Base-by-base conservation (phyloP, 176 grass and related monocot genomes). In the Aegilops sharonensis region DNA sequence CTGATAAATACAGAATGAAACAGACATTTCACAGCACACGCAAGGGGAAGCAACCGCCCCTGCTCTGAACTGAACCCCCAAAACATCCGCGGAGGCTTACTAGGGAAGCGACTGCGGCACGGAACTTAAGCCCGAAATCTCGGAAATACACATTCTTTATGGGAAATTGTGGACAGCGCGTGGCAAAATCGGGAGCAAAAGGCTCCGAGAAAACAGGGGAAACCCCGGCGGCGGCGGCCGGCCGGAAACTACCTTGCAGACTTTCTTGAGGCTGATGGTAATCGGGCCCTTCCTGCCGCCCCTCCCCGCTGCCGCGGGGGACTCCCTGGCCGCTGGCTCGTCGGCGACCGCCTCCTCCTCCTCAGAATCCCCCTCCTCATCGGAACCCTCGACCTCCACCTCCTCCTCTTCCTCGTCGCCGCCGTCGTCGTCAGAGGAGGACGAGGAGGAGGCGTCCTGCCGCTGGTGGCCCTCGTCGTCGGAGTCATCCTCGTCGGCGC, bases 211-310 rank as follows among this genome's bases (percentile, higher is more conserved):
- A 76, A 73, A 84, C 3, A 40, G 42, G 15, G 64, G 39, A 15
- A 71, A 14, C 17, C 9, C 7, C 57, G 40, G 78, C 66, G 40
- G 71, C 71, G 18, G 10, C 21, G n/a, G 71, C 11, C 27, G 60
- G 70, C 54, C 30, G 64, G 10, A 17, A 7, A 40, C 18, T 21
- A 59, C 90, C 92, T 97, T 97, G 84, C 95, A 98, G 9, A 98
- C 95, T 89, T 93, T 98, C 83, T 93, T 92, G 43, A 98, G 95
- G 35, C 89, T 95, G 75, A 98, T 93, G 77, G 89, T 95, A 78
- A 98, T 95, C n/a, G 87, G 61, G 18, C 64, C 87, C 77, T 91
- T 93, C 76, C 83, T 93, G 75, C 83, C 86, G 57, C 79, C 78
- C 52, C 63, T 91, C 30, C 11, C 35, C 24, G 37, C 0, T 2